phyloP scores from a whole-genome alignment of 2,329 filamentous ascomycete genomes.

The Monilinia vaccinii-corymbosi region DNA sequence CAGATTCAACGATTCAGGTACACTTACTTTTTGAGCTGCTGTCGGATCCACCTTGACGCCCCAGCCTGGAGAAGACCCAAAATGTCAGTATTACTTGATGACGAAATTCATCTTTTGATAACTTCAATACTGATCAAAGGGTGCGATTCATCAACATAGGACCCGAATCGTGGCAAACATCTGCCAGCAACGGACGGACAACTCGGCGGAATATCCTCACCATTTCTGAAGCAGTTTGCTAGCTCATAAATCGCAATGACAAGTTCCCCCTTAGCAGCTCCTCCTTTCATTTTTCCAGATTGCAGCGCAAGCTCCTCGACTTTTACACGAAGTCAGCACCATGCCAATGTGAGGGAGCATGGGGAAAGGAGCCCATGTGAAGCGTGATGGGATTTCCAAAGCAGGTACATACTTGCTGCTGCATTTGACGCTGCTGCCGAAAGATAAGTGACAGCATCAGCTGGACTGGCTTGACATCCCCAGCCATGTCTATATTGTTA shows the following conservation, averaged over 20 bases:
- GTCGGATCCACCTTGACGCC: constrained; percentile 78
- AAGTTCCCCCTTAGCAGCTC: constrained; percentile 89
- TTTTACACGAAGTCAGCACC: constrained; percentile 8
- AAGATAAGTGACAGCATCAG: constrained; percentile 72
- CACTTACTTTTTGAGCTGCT: constrained; percentile 63
- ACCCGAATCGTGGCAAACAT: constrained; percentile 3
- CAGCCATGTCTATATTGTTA: constrained; percentile 65
- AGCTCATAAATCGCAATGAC: constrained; percentile 95
- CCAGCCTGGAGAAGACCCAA: constrained; percentile 42
- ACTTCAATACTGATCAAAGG: not conserved
- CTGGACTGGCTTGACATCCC: constrained; percentile 69
- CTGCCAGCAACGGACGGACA: constrained; percentile 5
- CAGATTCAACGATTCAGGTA: constrained; percentile 18
- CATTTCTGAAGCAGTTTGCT: constrained; percentile 85
- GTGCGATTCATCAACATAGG: not conserved
- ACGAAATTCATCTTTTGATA: not conserved
- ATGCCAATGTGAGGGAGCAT: constrained; percentile 2
- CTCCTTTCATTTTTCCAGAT: constrained; percentile 85
- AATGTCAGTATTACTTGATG: constrained; percentile 9
- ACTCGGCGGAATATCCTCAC: constrained; percentile 29
- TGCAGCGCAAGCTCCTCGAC: constrained; percentile 77
- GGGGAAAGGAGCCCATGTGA: not conserved
- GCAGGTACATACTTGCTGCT: constrained; percentile 42
- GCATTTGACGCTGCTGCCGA: constrained; percentile 85
- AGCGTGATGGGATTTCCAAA: not conserved